These are phyloP conservation scores for Puccinia hordei DNA, from an alignment of 1,284 basidiomycete species.

Conservation along the genomic window DNA sequence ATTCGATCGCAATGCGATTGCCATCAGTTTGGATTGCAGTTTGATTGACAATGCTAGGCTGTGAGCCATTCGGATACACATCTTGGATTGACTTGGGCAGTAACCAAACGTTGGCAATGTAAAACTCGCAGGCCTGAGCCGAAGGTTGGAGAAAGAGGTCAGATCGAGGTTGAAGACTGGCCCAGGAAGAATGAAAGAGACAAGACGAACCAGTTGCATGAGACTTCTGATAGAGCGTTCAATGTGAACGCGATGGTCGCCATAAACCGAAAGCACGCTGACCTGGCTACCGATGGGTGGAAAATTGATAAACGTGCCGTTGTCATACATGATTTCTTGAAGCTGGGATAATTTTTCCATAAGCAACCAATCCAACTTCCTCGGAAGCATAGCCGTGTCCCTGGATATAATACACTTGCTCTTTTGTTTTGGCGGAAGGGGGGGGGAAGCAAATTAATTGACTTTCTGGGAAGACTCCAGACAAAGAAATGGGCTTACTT, in stretches of 20 bases:
- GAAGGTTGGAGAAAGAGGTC: constrained; percentile 45
- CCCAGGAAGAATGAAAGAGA: not conserved
- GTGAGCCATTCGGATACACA: constrained; percentile 71
- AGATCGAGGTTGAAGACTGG: not conserved
- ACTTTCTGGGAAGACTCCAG: not conserved
- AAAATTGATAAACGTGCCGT: constrained; percentile 92
- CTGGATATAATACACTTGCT: constrained; percentile 86
- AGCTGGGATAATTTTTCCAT: constrained; percentile 88
- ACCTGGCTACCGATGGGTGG: constrained; percentile 86
- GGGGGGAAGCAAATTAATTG: not conserved
- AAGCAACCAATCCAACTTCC: constrained; percentile 98
- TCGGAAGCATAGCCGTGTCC: constrained; percentile 88
- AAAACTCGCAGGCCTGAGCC: constrained; percentile 84
- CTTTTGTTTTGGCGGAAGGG: constrained; percentile 61
- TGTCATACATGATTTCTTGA: constrained; percentile 89
- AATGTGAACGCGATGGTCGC: constrained; percentile 91
- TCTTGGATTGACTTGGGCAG: constrained; percentile 84
- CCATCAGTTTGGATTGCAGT: constrained; percentile 80
- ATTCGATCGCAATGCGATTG: constrained; percentile 80
- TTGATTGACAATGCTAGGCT: constrained; percentile 73
- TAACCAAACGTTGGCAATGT: constrained; percentile 93
- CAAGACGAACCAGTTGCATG: constrained; percentile 74
- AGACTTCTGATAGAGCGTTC: constrained; percentile 91
- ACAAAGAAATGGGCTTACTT: constrained; percentile 64
- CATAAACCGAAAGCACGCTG: constrained; percentile 88